Base-by-base conservation (phyloP, 192 early-diverging fungal genomes). In the Backusella tarrabulga region DNA sequence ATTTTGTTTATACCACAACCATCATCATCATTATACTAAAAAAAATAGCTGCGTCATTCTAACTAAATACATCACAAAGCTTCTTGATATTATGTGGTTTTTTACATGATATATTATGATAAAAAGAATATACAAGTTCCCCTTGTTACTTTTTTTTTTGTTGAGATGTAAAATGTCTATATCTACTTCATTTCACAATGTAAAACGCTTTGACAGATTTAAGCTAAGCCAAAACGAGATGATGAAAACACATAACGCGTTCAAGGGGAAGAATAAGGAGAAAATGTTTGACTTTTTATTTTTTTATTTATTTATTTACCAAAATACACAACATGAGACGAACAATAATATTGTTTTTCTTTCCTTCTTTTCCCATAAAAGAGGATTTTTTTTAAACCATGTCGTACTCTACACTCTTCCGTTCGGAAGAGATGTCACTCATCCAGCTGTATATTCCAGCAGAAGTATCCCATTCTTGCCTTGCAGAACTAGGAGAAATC, bases 381-480 rank as follows among this genome's bases (percentile, higher is more conserved):
- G 9, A 60, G 23, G 54, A 60, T 23, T 23, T 35, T 50, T 6
- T n/a, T 19, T 17, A n/a, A 6, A 40, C 4, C 71, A 90, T 90
- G 88, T 26, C 82, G 21, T 73, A 79, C 32, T 79, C 83, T 54
- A 83, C 85, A 9, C 84, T 97, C 81, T 96, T 96, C 85, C 90
- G 97, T 71, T 97, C 95, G 69, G 97, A 98, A 85, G 90, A 94
- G 78, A 98, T 97, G 97, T 94, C 95, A 72, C 91, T 96, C 72
- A 90, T 96, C 46, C 91, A 97, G 90, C 89, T 99, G 73, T 99
- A 97, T 87, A 96, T 99, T 80, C 97, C 97, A 0, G 84, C 91
- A 38, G 97, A 99, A 87, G 93, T 96, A 46, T 93, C 95, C 11
- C 95, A 95, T 79, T 92, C 91, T 26, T 97, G 95, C 6, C 94